These are phyloP conservation scores for Domatiomyces globalis DNA, from an alignment of 2,329 filamentous ascomycete species.

Conservation along the genomic window DNA sequence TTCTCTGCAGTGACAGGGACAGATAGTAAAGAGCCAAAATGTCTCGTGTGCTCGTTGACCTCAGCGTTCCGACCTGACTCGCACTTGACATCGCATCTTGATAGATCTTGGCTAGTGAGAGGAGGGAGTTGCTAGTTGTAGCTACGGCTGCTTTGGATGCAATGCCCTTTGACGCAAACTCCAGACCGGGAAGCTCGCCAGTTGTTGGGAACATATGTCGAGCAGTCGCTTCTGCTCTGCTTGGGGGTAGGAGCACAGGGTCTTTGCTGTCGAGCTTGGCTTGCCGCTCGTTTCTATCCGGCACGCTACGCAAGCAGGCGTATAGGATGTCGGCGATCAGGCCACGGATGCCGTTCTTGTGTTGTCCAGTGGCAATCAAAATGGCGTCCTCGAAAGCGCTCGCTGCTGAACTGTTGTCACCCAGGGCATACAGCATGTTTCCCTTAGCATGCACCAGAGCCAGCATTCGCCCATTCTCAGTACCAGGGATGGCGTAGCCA, in stretches of 20 bases:
- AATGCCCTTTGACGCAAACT: conserved; percentile 54
- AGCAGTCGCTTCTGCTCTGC: conserved; percentile 69
- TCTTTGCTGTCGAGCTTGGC: conserved; percentile 29
- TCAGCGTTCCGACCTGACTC: conserved; percentile 41
- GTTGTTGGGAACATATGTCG: conserved; percentile 64
- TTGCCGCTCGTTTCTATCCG: conserved; percentile 19
- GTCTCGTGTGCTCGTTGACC: conserved; percentile 67
- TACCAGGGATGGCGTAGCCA: conserved; percentile 70
- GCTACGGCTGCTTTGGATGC: conserved; percentile 69
- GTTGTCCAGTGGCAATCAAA: conserved; percentile 65
- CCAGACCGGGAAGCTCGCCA: conserved; percentile 67
- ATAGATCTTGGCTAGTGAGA: conserved; percentile 94
- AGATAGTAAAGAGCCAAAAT: conserved; percentile 92
- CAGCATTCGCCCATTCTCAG: conserved; percentile 82
- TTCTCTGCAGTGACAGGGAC: conserved; percentile 84
- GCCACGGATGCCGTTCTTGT: conserved; percentile 55
- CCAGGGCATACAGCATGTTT: conserved; percentile 90
- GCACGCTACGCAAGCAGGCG: conserved; percentile 30
- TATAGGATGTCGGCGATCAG: conserved; percentile 66
- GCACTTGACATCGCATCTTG: conserved; percentile 68
- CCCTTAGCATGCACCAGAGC: conserved; percentile 94
- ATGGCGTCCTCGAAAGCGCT: conserved; percentile 91
- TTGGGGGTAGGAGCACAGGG: conserved; percentile 67
- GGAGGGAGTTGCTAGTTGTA: conserved; percentile 85
- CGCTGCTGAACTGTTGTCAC: conserved; percentile 66